Evolutionary conservation across 2,329 filamentous ascomycete genomes (phyloP), one percentile per base, ranked within the genome.

Genomic region (Trichoderma sp.): DNA sequence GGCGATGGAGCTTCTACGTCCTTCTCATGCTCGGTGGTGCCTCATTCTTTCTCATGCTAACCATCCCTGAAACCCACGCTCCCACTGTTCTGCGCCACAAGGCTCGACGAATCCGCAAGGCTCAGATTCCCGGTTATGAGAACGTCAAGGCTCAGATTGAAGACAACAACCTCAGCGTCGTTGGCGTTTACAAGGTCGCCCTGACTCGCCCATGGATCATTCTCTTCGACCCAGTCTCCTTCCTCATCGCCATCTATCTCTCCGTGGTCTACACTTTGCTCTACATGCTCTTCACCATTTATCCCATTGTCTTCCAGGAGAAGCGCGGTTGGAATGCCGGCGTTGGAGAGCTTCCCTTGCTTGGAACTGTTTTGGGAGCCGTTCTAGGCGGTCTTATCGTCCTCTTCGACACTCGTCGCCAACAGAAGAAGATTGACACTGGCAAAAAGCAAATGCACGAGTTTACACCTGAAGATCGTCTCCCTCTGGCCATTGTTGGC

Each of bases 251-350:
- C 16, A 74, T 87, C 35, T 88, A 87, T 72, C 79, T 87, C 73
- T 81, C 82, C 1, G 79, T 87, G 13, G 83, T 87, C 4, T 87
- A 87, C 70, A 82, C 79, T 6, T 77, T 86, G 1, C 77, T 86
- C 10, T 87, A 87, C 75, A 88, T 88, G 85, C 80, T 88, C 13
- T 88, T 88, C 76, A 83, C 79, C 27, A 87, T 87, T 68, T 88
- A 88, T 66, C 84, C 83, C 3, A 85, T 87, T 49, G 83, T 87
- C 6, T 87, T 86, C 72, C 83, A 86, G 71, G 75, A 85, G 59
- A 81, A 77, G 71, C 80, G 85, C 2, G 85, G 84, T 0, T 88
- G 85, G 85, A 87, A 86, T 70, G 72, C 81, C 0, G 85, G 85
- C 10, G 82, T 86, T 2, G 84, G 83, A 5, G 81, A 86, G 68